Base-by-base conservation (phyloP, 2,329 filamentous ascomycete genomes). In the Colletotrichum agaves region DNA sequence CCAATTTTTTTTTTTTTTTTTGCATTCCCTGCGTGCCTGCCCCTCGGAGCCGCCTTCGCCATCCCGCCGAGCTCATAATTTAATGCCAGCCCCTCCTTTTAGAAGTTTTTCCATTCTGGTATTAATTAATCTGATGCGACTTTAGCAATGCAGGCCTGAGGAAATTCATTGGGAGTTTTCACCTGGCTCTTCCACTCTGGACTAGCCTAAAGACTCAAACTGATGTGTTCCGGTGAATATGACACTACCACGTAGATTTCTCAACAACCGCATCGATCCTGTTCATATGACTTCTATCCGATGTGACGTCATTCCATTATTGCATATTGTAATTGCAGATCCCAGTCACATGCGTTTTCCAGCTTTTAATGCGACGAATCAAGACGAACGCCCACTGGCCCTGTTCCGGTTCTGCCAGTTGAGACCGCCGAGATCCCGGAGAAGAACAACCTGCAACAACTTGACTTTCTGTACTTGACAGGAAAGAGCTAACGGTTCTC, bases 51-150 rank as follows among this genome's bases (percentile, higher is more conserved):
- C 19, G 39, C 41, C 21, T 53, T 41, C 57, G 46, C 63, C 58
- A 50, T 15, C 41, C 17, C 33, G 50, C 37, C 43, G 49, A 49
- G 5, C 43, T n/a, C 35, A 44, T n/a, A 60, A 4, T 33, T 37
- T 23, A n/a, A 17, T 67, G 60, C 63, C 64, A 67, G 47, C 64
- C 64, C 64, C 52, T 67, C 64, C 33, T 60, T 19, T 60, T 60
- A 21, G 35, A 11, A 46, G n/a, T 41, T 63, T 67, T 57, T 67
- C 61, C 60, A 44, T 53, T 17, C 39, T 61, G 11, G 17, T 52
- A 17, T n/a, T 12, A n/a, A 39, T 8, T 6, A 27, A 27, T 49
- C 19, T 50, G 57, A 50, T 60, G 33, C 15, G n/a, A 60, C 57
- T 50, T 31, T 50, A 3, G 11, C 15, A 39, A 41, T 60, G 57